Conservation (phyloP, 768 basidiomycete genomes). For the Boletellus emodensis region DNA sequence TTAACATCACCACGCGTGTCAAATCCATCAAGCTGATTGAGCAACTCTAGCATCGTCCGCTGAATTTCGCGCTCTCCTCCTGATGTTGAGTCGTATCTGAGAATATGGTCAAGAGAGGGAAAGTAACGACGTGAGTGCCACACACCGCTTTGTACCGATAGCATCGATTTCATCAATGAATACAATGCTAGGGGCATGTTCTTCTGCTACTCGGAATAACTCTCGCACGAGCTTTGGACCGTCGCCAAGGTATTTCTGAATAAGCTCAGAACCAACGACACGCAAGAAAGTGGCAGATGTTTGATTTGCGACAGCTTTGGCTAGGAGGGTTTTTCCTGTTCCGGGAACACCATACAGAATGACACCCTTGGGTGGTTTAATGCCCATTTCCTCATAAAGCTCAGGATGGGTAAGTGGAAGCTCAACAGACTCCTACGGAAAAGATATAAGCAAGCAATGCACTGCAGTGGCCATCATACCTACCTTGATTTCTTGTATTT, state of each 20-base stretch:
- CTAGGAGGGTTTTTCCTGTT: constrained; percentile 96
- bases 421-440: constrained; percentile 87
- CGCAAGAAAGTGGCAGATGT: constrained; percentile 97
- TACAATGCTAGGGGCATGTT: constrained; percentile 96
- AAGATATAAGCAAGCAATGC: neutral
- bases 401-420: constrained; percentile 97
- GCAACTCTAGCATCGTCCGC: constrained; percentile 96
- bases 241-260: constrained; percentile 99
- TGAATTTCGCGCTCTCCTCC: constrained; percentile 99
- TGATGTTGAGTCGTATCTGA: constrained; percentile 94
- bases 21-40: constrained; percentile 99
- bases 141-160: constrained; percentile 93
- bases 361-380: constrained; percentile 99
- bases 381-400: constrained; percentile 99
- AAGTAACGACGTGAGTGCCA: constrained; percentile 1
- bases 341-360: constrained; percentile 98
- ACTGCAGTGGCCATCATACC: constrained; percentile 8
- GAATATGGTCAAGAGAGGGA: constrained; percentile 2
- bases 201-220: constrained; percentile 94
- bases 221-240: constrained; percentile 98
- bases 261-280: constrained; percentile 95
- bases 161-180: constrained; percentile 99
- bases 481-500: constrained; percentile 99
- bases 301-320: constrained; percentile 97
- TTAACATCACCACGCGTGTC: constrained; percentile 99